phyloP scores from a whole-genome alignment of 164 flowering plant genomes.

The Chimonanthus praecox region DNA sequence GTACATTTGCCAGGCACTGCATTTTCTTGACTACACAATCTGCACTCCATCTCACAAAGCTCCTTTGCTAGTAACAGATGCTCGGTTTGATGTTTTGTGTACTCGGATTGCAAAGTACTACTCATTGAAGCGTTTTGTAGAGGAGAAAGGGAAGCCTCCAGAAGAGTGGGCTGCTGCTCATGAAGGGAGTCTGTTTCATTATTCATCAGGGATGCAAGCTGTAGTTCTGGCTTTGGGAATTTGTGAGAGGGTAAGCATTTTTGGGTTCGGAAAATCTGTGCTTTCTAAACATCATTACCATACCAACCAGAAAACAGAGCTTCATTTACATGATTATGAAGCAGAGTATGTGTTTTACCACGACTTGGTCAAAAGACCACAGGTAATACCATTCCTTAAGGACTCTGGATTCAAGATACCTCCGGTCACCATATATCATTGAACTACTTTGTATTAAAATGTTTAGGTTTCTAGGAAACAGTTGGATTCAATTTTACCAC shows the following conservation, averaged over 20 bases:
- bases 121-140: conserved; percentile 65
- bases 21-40: conserved; percentile 67
- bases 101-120: conserved; percentile 88
- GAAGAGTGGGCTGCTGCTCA: conserved; percentile 70
- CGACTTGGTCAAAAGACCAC: conserved; percentile 49
- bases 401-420: conserved; percentile 64
- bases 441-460: conserved; percentile 3
- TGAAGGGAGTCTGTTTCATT: conserved; percentile 78
- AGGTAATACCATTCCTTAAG: conserved; percentile 66
- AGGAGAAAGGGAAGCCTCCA: conserved; percentile 48
- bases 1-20: conserved; percentile 88
- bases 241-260: conserved; percentile 77
- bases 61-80: conserved; percentile 76
- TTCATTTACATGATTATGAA: conserved; percentile 74
- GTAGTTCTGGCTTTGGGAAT: conserved; percentile 86
- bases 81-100: conserved; percentile 77
- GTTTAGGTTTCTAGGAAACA: too few relatives aligned
- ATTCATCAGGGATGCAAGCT: conserved; percentile 99
- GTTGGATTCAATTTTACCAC: too few relatives aligned
- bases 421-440: conserved; percentile 56
- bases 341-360: conserved; percentile 80
- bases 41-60: conserved; percentile 67
- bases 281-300: conserved; percentile 87
- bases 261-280: conserved; percentile 84
- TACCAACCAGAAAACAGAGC: conserved; percentile 87